phyloP scores from a whole-genome alignment of 345 rosid species.

The Aethionema arabicum region DNA sequence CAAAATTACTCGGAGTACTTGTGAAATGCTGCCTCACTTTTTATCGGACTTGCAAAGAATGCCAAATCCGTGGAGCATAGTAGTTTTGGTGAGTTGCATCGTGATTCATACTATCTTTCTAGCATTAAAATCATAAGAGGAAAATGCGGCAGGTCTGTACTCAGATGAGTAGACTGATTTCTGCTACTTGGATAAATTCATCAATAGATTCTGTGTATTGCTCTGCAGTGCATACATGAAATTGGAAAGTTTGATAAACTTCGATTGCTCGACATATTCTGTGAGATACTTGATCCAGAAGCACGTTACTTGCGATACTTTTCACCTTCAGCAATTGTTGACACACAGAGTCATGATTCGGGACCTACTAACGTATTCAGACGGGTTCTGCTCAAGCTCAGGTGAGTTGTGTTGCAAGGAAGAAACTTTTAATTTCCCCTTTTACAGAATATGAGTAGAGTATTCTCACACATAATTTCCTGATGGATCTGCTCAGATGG shows the following conservation, averaged over 20 bases:
- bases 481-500: constrained; percentile 13
- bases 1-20: constrained; percentile 45
- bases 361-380: constrained; percentile 43
- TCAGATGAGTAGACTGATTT: constrained; percentile 21
- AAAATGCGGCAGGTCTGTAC: constrained; percentile 11
- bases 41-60: constrained; percentile 64
- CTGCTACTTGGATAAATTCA: constrained; percentile 20
- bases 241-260: constrained; percentile 60
- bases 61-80: constrained; percentile 61
- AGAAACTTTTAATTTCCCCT: constrained; percentile 11
- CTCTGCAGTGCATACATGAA: constrained; percentile 72
- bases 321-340: constrained; percentile 34
- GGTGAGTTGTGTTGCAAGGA: constrained; percentile 47
- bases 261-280: constrained; percentile 69
- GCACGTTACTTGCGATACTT: constrained; percentile 40
- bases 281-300: constrained; percentile 84
- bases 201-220: constrained; percentile 16
- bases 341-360: constrained; percentile 28
- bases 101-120: constrained; percentile 17
- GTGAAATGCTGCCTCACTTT: constrained; percentile 48
- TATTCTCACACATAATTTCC: constrained; percentile 3
- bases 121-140: neutral
- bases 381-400: constrained; percentile 56
- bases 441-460: constrained; percentile 10
- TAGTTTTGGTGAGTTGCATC: constrained; percentile 62